Percentiles rank a stretch among this genome's conserved stretches.
Conservation (phyloP, 768 basidiomycete species). For the Mycena epipterygia region DNA sequence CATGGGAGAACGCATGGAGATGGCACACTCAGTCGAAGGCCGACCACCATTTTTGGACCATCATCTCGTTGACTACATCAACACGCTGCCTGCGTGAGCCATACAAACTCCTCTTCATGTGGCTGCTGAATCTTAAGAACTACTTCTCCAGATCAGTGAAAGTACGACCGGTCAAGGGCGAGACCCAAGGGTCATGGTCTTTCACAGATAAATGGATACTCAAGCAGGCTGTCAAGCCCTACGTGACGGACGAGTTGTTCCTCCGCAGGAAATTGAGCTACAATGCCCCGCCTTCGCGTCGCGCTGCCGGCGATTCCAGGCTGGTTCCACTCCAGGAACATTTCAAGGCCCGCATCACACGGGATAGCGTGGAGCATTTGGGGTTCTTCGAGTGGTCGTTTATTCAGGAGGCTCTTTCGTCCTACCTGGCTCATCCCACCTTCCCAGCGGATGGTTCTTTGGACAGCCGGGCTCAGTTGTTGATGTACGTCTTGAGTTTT, state of each 20-base stretch:
- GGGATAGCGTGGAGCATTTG: slow-evolving; percentile 11
- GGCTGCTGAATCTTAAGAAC: too few species aligned
- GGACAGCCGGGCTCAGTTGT: background rate
- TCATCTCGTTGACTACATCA: too few species aligned
- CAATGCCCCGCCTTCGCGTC: slow-evolving; percentile 12
- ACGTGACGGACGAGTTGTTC: too few species aligned
- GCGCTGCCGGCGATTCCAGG: background rate
- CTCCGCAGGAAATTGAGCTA: slow-evolving; percentile 25
- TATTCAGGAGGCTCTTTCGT: slow-evolving; percentile 15
- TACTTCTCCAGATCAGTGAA: too few species aligned
- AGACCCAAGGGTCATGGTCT: too few species aligned
- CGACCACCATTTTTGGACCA: slow-evolving; percentile 31
- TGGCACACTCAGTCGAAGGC: slow-evolving; percentile 27
- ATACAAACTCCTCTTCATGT: too few species aligned
- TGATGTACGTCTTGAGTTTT: too few species aligned
- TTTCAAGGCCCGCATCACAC: slow-evolving; percentile 28
- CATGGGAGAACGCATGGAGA: slow-evolving; percentile 24
- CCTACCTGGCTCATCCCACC: background rate
- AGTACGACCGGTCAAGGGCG: too few species aligned
- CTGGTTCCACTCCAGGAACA: slow-evolving; percentile 9
- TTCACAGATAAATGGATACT: too few species aligned
- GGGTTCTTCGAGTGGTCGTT: slow-evolving; percentile 28
- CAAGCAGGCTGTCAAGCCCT: too few species aligned
- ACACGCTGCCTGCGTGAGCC: slow-evolving; percentile 28
- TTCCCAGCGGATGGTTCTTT: background rate